phyloP scores from a whole-genome alignment of 345 rosid species.

The Erysimum cheiranthoides region DNA sequence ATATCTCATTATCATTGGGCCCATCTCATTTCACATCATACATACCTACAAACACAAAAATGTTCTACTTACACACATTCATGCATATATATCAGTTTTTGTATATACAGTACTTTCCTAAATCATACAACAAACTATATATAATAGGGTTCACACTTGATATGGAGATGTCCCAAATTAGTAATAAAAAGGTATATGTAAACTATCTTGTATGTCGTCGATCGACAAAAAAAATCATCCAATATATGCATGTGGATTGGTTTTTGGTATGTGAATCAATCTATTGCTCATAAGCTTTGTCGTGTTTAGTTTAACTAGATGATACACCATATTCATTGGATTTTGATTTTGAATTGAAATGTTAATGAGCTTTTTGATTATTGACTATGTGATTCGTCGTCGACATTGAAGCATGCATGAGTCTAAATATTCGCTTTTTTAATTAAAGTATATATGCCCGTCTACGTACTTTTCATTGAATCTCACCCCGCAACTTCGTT shows the following conservation, averaged over 20 bases:
- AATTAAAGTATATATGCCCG: neutral
- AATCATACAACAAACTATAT: constrained; percentile 8
- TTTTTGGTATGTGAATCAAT: neutral
- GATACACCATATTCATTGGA: neutral
- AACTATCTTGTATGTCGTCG: neutral
- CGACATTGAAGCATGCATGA: neutral
- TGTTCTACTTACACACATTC: constrained; percentile 37
- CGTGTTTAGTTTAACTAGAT: neutral
- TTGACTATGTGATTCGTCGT: neutral
- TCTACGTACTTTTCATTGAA: neutral
- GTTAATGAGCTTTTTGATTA: neutral
- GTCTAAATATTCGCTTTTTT: neutral
- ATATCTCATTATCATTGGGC: constrained; percentile 37
- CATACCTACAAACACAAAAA: constrained; percentile 39
- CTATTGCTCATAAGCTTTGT: constrained; percentile 1
- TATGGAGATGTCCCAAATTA: constrained; percentile 27
- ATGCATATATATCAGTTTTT: constrained; percentile 35
- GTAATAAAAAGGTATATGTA: neutral
- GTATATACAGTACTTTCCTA: constrained; percentile 19
- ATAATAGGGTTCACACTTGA: constrained; percentile 38
- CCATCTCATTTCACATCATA: constrained; percentile 42
- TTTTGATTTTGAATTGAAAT: neutral
- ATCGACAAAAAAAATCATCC: neutral
- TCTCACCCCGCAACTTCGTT: neutral
- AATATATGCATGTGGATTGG: neutral